Evolutionary conservation across 208 protist species (phyloP).

Genomic region (Acanthamoeba triangularis): DNA sequence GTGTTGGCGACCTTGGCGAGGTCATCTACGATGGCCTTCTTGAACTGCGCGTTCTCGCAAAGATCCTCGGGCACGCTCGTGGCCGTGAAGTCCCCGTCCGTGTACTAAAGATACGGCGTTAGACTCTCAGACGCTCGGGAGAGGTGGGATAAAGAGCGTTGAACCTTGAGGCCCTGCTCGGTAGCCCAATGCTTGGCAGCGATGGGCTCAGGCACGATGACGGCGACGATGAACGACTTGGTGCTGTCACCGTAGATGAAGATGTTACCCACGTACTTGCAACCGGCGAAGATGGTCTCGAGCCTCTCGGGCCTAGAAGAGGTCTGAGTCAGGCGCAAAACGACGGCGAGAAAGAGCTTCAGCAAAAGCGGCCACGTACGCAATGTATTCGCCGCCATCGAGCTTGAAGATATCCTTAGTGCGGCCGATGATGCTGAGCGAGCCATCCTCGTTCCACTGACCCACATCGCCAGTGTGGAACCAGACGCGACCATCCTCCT

Average conservation of each 20-base stretch:
- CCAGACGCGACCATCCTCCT: slow-evolving; percentile 92
- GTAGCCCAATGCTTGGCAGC: slow-evolving; percentile 31
- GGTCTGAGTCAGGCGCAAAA: not conserved
- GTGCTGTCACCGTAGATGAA: slow-evolving; percentile 77
- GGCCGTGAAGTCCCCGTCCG: not conserved
- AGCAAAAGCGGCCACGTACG: slow-evolving; percentile 22
- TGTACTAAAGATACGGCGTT: not conserved
- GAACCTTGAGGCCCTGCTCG: slow-evolving; percentile 10
- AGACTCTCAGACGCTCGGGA: not conserved
- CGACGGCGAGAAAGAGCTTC: not conserved
- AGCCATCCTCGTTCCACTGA: slow-evolving; percentile 83
- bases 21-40: slow-evolving; percentile 82
- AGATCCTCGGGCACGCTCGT: slow-evolving; percentile 71
- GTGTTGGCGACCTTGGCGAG: slow-evolving; percentile 70
- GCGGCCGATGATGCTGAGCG: slow-evolving; percentile 93
- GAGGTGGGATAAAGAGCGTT: not conserved
- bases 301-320: slow-evolving; percentile 72
- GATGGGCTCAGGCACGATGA: slow-evolving; percentile 89
- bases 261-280: slow-evolving; percentile 74
- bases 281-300: slow-evolving; percentile 67
- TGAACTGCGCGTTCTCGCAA: slow-evolving; percentile 71
- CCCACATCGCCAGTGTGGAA: slow-evolving; percentile 95
- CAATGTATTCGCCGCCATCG: slow-evolving; percentile 92
- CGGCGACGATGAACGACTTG: slow-evolving; percentile 87
- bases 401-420: slow-evolving; percentile 96